Conservation (phyloP, 2,329 filamentous ascomycete species). For the Epichloe festucae region DNA sequence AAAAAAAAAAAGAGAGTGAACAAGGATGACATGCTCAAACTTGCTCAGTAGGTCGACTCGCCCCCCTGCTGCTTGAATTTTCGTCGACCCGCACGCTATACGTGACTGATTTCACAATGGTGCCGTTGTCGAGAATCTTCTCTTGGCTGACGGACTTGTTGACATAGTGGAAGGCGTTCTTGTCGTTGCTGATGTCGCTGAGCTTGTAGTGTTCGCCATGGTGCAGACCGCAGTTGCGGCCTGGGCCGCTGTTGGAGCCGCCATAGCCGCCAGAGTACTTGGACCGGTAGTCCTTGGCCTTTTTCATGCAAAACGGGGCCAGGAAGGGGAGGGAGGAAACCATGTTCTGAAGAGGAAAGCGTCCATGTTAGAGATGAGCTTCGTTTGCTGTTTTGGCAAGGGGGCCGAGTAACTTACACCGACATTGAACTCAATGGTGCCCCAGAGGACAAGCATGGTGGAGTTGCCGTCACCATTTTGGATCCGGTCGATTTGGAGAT, state of each 20-base stretch:
- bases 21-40: slow-evolving; percentile 1
- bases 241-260: slow-evolving; percentile 15
- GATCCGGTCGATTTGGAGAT: slow-evolving; percentile 37
- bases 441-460: slow-evolving; percentile 43
- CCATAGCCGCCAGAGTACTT: slow-evolving; percentile 17
- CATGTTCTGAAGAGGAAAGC: slow-evolving; percentile 23
- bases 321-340: slow-evolving; percentile 33
- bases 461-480: slow-evolving; percentile 39
- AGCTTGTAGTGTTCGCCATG: slow-evolving; percentile 24
- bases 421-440: slow-evolving; percentile 43
- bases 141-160: slow-evolving; percentile 24
- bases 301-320: slow-evolving; percentile 28
- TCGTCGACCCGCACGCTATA: slow-evolving; percentile 28
- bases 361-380: not conserved
- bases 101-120: slow-evolving; percentile 29
- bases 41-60: slow-evolving; percentile 2
- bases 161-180: slow-evolving; percentile 15
- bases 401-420: slow-evolving; percentile 26
- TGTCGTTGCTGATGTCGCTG: slow-evolving; percentile 22
- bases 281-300: slow-evolving; percentile 28
- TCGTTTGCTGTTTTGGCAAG: not conserved
- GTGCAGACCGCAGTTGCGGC: slow-evolving; percentile 13
- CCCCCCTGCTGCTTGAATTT: slow-evolving; percentile 1
- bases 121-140: slow-evolving; percentile 22
- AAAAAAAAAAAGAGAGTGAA: not conserved